Conservation (phyloP, 257 asterid species). For the Cruciata laevipes region DNA sequence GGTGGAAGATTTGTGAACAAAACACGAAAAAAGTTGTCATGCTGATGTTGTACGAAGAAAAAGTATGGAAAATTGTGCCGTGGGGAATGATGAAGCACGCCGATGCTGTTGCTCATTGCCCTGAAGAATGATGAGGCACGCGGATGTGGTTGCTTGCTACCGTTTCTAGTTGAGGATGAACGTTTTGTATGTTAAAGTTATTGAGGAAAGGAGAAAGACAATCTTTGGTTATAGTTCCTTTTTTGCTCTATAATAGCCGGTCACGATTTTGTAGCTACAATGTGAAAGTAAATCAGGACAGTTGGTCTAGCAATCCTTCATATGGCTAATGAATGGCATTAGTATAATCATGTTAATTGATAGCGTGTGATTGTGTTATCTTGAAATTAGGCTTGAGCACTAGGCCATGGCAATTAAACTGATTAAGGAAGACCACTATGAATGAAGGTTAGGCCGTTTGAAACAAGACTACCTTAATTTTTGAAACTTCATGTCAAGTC, state of each 20-base stretch:
- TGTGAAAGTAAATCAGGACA: neutral
- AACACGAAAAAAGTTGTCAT: constrained; percentile 14
- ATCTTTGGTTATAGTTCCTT: neutral
- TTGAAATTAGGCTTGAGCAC: neutral
- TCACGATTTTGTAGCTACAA: neutral
- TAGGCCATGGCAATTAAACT: neutral
- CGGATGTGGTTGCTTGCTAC: neutral
- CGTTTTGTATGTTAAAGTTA: neutral
- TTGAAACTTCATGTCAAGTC: no score
- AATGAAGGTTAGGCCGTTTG: no score
- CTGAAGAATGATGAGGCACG: neutral
- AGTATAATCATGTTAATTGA: no score
- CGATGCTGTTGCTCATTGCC: neutral
- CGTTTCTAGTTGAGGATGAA: neutral
- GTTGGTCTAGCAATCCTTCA: neutral
- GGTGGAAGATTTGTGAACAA: constrained; percentile 14
- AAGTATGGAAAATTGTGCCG: neutral
- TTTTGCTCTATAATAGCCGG: neutral
- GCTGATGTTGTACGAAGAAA: constrained; percentile 10
- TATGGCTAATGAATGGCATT: no score
- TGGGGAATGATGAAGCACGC: neutral
- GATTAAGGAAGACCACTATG: neutral
- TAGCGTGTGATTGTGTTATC: no score
- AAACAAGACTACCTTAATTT: neutral
- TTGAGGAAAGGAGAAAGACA: neutral